Conservation (phyloP, 2,329 filamentous ascomycete species). For the Arthroderma uncinatum region DNA sequence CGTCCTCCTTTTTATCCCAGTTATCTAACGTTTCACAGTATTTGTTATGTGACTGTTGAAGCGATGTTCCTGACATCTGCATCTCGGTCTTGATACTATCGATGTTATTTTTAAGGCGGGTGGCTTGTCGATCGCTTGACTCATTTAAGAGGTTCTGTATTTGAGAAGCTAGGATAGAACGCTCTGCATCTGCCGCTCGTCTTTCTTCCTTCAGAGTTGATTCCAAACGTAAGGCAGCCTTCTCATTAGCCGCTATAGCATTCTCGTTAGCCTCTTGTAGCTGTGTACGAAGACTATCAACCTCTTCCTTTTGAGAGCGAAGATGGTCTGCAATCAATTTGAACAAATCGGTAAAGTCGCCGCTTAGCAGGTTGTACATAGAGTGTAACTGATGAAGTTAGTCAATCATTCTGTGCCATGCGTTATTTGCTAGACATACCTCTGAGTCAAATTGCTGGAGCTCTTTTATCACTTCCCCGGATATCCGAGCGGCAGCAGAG, state of each 20-base stretch:
- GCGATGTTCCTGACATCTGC: conserved; percentile 48
- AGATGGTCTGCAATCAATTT: conserved; percentile 68
- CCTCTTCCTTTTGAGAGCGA: conserved; percentile 63
- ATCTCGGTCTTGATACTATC: conserved; percentile 54
- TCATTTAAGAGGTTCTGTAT: conserved; percentile 66
- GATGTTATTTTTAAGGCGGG: conserved; percentile 55
- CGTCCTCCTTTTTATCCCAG: conserved; percentile 60
- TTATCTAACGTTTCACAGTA: conserved; percentile 62
- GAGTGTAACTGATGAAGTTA: conserved; percentile 52
- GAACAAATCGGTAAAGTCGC: conserved; percentile 77
- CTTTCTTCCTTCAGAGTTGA: conserved; percentile 66
- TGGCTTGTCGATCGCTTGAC: conserved; percentile 62
- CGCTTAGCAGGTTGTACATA: conserved; percentile 72
- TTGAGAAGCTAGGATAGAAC: conserved; percentile 60
- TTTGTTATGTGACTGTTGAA: conserved; percentile 54
- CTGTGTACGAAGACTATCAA: conserved; percentile 59
- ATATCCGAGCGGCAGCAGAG: conserved; percentile 74
- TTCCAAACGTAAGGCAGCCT: conserved; percentile 55
- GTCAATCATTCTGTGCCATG: conserved; percentile 1
- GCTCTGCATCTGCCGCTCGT: conserved; percentile 58
- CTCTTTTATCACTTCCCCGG: conserved; percentile 77
- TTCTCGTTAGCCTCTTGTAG: conserved; percentile 58
- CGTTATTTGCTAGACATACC: conserved; percentile 25
- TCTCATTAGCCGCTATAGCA: conserved; percentile 56
- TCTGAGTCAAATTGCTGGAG: conserved; percentile 70